Percentiles rank a stretch among this genome's conserved stretches.
Evolutionary conservation across 2,329 filamentous ascomycete species (phyloP).

Genomic region (Parascedosporium putredinis): DNA sequence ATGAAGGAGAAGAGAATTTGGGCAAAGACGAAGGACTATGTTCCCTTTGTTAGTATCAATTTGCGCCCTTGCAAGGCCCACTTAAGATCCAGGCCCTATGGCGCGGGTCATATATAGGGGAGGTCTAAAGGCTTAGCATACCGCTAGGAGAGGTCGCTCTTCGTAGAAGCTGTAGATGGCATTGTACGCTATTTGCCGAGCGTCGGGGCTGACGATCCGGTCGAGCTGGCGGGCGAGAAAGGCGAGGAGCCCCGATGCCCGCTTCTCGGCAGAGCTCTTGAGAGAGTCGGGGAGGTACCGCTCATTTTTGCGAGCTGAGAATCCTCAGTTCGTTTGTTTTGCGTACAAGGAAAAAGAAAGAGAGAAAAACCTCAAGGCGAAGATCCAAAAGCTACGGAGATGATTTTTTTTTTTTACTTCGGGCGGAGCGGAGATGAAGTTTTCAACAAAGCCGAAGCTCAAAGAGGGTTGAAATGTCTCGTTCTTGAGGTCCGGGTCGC

Average conservation of each 20-base stretch:
- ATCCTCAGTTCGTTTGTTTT: background rate
- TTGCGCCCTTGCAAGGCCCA: background rate
- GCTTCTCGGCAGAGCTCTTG: constrained; percentile 20
- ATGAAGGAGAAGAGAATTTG: constrained; percentile 56
- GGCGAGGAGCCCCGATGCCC: constrained; percentile 24
- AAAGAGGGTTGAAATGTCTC: too few species aligned
- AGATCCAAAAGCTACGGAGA: too few species aligned
- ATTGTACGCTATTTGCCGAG: constrained; percentile 46
- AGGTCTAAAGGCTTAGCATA: constrained; percentile 32
- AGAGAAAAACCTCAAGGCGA: background rate
- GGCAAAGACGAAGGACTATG: constrained; percentile 54
- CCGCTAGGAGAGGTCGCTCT: constrained; percentile 58
- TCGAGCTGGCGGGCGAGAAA: constrained; percentile 35
- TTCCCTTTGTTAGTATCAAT: constrained; percentile 6
- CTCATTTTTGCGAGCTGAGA: constrained; percentile 8
- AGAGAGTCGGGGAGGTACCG: constrained; percentile 14
- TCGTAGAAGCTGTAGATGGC: constrained; percentile 45
- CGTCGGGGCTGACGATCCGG: constrained; percentile 47
- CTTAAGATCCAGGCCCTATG: background rate
- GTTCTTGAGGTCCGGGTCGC: too few species aligned
- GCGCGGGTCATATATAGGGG: background rate
- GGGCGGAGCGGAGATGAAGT: too few species aligned
- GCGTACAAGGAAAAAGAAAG: background rate
- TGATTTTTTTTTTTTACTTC: too few species aligned
- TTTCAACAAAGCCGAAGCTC: too few species aligned